phyloP scores from a whole-genome alignment of 495 filamentous ascomycete species.

The Penicillium atrosanguineum region DNA sequence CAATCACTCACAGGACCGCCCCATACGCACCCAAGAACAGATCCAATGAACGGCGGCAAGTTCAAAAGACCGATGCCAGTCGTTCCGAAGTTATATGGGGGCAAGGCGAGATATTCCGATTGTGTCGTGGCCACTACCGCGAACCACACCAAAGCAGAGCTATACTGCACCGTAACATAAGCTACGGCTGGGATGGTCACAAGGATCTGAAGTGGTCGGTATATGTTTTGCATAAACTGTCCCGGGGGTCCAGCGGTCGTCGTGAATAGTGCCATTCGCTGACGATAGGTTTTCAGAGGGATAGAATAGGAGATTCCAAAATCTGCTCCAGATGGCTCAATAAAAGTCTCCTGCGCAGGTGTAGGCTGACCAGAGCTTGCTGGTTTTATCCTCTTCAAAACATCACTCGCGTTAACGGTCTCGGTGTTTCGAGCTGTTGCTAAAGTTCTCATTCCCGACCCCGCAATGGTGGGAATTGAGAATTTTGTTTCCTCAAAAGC shows the following conservation, averaged over 20 bases:
- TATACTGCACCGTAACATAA: slow-evolving; percentile 32
- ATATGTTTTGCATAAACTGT: not conserved
- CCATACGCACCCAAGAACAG: slow-evolving; percentile 27
- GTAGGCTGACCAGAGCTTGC: not conserved
- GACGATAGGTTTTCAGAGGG: too few relatives aligned
- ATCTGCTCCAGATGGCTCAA: too few relatives aligned
- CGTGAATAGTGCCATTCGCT: too few relatives aligned
- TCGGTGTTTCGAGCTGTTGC: not conserved
- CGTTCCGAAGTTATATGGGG: slow-evolving; percentile 38
- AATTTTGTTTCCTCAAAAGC: slow-evolving; percentile 18
- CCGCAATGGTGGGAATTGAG: too few relatives aligned
- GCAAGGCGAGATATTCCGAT: slow-evolving; percentile 21
- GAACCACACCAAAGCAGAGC: slow-evolving; percentile 17
- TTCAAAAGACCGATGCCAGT: slow-evolving; percentile 32
- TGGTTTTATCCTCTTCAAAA: too few relatives aligned
- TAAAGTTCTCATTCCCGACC: too few relatives aligned
- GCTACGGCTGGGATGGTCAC: slow-evolving; percentile 30
- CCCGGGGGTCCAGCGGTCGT: too few relatives aligned
- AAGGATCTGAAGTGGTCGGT: slow-evolving; percentile 19
- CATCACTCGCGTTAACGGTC: not conserved
- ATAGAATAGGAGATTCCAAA: too few relatives aligned
- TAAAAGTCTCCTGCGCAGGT: too few relatives aligned
- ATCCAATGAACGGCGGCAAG: slow-evolving; percentile 32
- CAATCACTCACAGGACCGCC: slow-evolving; percentile 33
- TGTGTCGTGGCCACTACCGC: slow-evolving; percentile 23